These are phyloP conservation scores for Phytophthora tubulina DNA, from an alignment of 352 stramenopile species.

Conservation along the genomic window DNA sequence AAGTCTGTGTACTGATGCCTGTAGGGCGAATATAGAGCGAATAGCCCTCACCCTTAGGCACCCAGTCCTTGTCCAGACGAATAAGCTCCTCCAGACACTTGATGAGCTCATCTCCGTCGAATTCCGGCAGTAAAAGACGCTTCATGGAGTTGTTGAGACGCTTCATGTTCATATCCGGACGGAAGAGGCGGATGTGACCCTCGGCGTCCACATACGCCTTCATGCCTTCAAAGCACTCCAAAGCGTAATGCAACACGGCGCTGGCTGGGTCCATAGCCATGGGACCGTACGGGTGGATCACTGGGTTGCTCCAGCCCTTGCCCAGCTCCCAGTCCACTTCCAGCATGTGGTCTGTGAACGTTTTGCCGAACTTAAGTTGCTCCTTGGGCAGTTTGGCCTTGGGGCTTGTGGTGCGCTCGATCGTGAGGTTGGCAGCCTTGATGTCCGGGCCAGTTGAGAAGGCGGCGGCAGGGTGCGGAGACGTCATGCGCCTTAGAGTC, in stretches of 20 bases:
- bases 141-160: conserved; percentile 95
- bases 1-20: conserved; percentile 93
- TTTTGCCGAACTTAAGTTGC: conserved; percentile 94
- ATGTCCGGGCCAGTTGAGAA: conserved; percentile 45
- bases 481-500: conserved; percentile 27
- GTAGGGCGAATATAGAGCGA: conserved; percentile 97
- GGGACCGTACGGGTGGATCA: conserved; percentile 93
- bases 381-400: conserved; percentile 85
- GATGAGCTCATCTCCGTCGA: conserved; percentile 93
- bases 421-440: conserved; percentile 48
- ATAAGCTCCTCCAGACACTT: conserved; percentile 91
- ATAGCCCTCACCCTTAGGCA: conserved; percentile 95
- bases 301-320: conserved; percentile 86
- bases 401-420: conserved; percentile 54
- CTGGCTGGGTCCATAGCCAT: conserved; percentile 94
- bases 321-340: conserved; percentile 92
- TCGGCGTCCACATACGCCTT: conserved; percentile 93
- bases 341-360: conserved; percentile 98
- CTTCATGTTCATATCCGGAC: conserved; percentile 97
- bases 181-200: conserved; percentile 94
- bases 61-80: conserved; percentile 92
- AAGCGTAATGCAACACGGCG: conserved; percentile 95
- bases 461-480: conserved; percentile 22
- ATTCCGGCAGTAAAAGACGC: conserved; percentile 89
- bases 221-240: conserved; percentile 97